Conservation (phyloP, 2,329 filamentous ascomycete genomes). For the Parastagonospora avenae region DNA sequence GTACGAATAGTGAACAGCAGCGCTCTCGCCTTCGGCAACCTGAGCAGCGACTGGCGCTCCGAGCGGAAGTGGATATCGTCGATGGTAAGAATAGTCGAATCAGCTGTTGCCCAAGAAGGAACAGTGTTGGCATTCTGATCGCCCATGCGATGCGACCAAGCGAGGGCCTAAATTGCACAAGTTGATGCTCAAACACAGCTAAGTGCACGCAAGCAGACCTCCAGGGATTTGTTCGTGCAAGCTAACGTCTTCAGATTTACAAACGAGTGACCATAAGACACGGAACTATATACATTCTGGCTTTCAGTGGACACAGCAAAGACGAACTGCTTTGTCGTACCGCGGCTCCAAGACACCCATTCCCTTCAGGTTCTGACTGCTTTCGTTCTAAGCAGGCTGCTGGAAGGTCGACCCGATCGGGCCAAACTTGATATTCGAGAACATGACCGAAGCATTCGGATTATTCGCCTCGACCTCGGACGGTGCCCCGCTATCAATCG, state of each 20-base stretch:
- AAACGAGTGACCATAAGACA: too few relatives aligned
- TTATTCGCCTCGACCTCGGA: constrained; percentile 26
- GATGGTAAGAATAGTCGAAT: constrained; percentile 71
- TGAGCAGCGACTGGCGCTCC: constrained; percentile 66
- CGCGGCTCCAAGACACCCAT: too few relatives aligned
- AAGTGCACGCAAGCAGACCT: too few relatives aligned
- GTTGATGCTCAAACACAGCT: too few relatives aligned
- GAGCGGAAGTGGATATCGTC: constrained; percentile 77
- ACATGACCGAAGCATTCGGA: constrained; percentile 29
- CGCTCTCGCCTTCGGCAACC: constrained; percentile 52
- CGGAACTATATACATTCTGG: too few relatives aligned
- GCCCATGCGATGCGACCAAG: too few relatives aligned
- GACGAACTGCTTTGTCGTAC: too few relatives aligned
- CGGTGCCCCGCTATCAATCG: constrained; percentile 31
- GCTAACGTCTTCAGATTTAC: too few relatives aligned
- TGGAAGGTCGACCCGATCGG: constrained; percentile 36
- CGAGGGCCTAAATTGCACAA: too few relatives aligned
- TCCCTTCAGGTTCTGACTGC: too few relatives aligned
- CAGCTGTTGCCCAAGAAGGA: constrained; percentile 50
- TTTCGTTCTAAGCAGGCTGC: constrained; percentile 20
- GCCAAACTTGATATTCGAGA: constrained; percentile 39
- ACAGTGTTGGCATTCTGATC: neutral
- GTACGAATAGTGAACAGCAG: constrained; percentile 78
- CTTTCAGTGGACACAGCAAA: too few relatives aligned
- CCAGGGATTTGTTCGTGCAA: too few relatives aligned